These are phyloP conservation scores for Zalaria sp. DNA, from an alignment of 2,329 filamentous ascomycete species.

Conservation along the genomic window DNA sequence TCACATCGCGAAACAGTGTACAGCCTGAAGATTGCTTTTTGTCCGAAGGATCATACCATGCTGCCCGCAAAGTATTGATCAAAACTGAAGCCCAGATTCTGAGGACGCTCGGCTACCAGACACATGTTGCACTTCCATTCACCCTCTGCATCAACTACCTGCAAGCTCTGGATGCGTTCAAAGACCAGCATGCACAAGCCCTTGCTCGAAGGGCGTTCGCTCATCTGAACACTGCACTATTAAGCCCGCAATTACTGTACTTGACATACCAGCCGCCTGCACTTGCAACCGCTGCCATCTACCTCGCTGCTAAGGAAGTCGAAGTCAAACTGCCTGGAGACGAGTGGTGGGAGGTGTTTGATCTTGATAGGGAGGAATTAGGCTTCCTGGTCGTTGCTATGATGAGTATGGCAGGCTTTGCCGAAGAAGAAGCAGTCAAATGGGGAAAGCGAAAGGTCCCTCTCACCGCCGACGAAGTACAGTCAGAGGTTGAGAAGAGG, in stretches of 20 bases:
- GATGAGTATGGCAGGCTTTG: slow-evolving; percentile 62
- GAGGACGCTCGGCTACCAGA: slow-evolving; percentile 63
- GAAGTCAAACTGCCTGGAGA: slow-evolving; percentile 66
- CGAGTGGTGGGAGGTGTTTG: slow-evolving; percentile 97
- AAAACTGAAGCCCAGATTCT: slow-evolving; percentile 67
- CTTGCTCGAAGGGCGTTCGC: slow-evolving; percentile 54
- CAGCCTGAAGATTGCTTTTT: slow-evolving; percentile 4
- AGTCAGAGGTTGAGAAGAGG: slow-evolving; percentile 44
- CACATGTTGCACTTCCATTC: slow-evolving; percentile 74
- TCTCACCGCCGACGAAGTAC: slow-evolving; percentile 43
- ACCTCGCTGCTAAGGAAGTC: slow-evolving; percentile 68
- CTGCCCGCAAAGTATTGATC: slow-evolving; percentile 50
- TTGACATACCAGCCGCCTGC: slow-evolving; percentile 81
- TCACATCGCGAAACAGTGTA: background rate
- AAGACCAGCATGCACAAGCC: slow-evolving; percentile 25
- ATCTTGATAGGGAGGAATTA: slow-evolving; percentile 85
- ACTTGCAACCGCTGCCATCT: slow-evolving; percentile 78
- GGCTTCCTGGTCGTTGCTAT: slow-evolving; percentile 84
- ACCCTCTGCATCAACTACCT: slow-evolving; percentile 82
- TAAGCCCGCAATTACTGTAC: slow-evolving; percentile 81
- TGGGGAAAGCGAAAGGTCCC: slow-evolving; percentile 39
- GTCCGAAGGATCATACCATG: slow-evolving; percentile 57
- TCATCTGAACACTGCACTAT: slow-evolving; percentile 72
- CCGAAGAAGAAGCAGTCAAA: slow-evolving; percentile 39
- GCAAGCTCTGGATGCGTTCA: slow-evolving; percentile 65